Base-by-base conservation (phyloP, 495 filamentous ascomycete genomes). In the Hyaloscypha bicolor region DNA sequence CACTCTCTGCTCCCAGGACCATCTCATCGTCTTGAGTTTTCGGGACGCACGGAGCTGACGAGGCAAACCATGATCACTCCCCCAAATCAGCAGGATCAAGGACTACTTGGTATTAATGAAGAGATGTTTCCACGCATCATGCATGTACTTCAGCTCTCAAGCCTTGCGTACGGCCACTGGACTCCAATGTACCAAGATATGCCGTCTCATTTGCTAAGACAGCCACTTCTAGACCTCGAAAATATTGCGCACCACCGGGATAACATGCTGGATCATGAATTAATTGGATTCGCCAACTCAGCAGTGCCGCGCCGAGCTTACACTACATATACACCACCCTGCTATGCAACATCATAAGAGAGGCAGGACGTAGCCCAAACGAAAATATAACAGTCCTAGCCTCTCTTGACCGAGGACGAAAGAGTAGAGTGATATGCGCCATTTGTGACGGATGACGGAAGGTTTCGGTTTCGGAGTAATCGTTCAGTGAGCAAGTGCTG, bases 361-460 rank as follows among this genome's bases (percentile, higher is more conserved):
- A 67, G n/a, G 33, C 51, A 63, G 63, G 63, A 66, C 63, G 52
- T 66, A 68, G 69, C 69, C 69, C 61, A 63, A 55, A 32, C 33
- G 6, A 48, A 65, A 71, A 68, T 71, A 71, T 65, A 71, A 63
- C 58, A 71, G 65, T 71, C 65, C 62, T 16, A 55, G 63, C 65
- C 61, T 65, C 65, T 68, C 39, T 71, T 53, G 69, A 57, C 65
- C 39, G 42, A 48, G 66, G 66, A 67, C 48, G 70, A 63, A 72
- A 72, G 70, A 72, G 70, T 72, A 69, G 67, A 72, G 70, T 68
- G 51, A 60, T 56, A 45, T 45, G 14, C 48, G 59, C 51, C 66
- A 64, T 64, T 51, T 58, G 51, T 48, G 59, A 62, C 62, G 70
- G 35, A 65, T 64, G 45, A 35, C 61, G 21, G 48, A 33, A 32